A percentile compares a stretch with the other conserved stretches of the same genome.
phyloP scores from a whole-genome alignment of 2,329 filamentous ascomycete species.

The Pyrenochaeta sp. region DNA sequence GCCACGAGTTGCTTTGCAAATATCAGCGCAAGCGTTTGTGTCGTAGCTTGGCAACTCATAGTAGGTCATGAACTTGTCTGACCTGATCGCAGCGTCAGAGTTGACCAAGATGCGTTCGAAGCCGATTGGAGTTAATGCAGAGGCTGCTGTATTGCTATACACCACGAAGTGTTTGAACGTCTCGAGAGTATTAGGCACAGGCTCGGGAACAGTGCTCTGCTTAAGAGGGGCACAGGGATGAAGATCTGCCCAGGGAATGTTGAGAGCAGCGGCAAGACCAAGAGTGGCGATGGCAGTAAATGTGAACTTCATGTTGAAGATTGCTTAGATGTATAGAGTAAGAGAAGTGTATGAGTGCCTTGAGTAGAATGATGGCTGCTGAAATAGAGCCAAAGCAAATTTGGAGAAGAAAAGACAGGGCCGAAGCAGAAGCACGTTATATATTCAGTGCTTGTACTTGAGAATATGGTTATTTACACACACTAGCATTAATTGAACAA shows the following conservation, averaged over 20 bases:
- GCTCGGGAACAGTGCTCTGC: not conserved
- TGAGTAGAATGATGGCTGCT: no score
- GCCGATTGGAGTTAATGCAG: not conserved
- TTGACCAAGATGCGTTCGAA: slow-evolving; percentile 7
- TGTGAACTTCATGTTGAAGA: not conserved
- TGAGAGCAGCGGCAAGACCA: not conserved
- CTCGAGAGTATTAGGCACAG: not conserved
- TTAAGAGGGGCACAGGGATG: not conserved
- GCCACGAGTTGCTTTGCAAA: slow-evolving; percentile 3
- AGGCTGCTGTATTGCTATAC: slow-evolving; percentile 4
- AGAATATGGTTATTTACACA: no score
- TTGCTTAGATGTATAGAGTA: not conserved
- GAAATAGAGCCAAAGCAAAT: no score
- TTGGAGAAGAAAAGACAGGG: no score
- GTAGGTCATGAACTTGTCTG: slow-evolving; percentile 3
- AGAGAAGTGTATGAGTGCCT: not conserved
- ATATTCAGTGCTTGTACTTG: no score
- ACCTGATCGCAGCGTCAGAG: slow-evolving; percentile 11
- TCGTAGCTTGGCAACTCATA: slow-evolving; percentile 9
- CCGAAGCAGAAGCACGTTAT: no score
- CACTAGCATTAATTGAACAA: no score
- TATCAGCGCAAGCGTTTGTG: slow-evolving; percentile 7
- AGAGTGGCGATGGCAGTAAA: not conserved
- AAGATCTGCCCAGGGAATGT: not conserved
- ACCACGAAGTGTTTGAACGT: not conserved